Conservation (phyloP, 2,329 filamentous ascomycete species). For the Tolypocladium sp. region DNA sequence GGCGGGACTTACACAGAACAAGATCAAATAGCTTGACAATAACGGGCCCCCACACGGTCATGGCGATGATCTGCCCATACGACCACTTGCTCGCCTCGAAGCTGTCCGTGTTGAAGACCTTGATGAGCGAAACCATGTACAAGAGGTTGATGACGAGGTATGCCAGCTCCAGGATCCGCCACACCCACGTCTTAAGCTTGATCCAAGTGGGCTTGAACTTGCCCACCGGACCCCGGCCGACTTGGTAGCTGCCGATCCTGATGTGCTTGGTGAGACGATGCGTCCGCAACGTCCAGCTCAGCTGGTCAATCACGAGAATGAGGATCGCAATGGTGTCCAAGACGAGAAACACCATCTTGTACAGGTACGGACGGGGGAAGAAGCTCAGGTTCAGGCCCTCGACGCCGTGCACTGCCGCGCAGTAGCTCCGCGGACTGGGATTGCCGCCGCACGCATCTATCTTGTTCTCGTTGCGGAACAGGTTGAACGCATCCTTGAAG, state of each 20-base stretch:
- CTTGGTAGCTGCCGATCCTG: slow-evolving; percentile 18
- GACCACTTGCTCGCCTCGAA: slow-evolving; percentile 25
- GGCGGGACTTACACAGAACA: slow-evolving; percentile 20
- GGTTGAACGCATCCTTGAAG: slow-evolving; percentile 22
- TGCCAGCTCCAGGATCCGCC: slow-evolving; percentile 23
- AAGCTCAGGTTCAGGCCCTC: slow-evolving; percentile 24
- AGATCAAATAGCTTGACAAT: slow-evolving; percentile 30
- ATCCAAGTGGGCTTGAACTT: slow-evolving; percentile 17
- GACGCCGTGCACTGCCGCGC: slow-evolving; percentile 22
- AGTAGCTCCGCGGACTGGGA: slow-evolving; percentile 28
- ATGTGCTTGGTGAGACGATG: slow-evolving; percentile 21
- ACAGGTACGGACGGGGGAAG: slow-evolving; percentile 26
- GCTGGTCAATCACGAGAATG: slow-evolving; percentile 22
- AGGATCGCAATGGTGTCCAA: slow-evolving; percentile 26
- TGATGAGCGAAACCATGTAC: slow-evolving; percentile 26
- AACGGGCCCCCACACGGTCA: slow-evolving; percentile 29
- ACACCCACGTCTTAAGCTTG: slow-evolving; percentile 19
- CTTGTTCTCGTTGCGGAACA: slow-evolving; percentile 22
- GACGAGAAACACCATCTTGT: slow-evolving; percentile 27
- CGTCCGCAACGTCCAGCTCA: slow-evolving; percentile 26
- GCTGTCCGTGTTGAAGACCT: slow-evolving; percentile 24
- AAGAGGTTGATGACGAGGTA: slow-evolving; percentile 28
- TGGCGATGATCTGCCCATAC: slow-evolving; percentile 29
- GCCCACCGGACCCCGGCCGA: slow-evolving; percentile 21
- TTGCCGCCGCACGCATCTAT: slow-evolving; percentile 24